Evolutionary conservation across 2,329 filamentous ascomycete species (phyloP), one percentile per base, ranked within the genome.

Genomic region (Ceratocystis eucalypticola): DNA sequence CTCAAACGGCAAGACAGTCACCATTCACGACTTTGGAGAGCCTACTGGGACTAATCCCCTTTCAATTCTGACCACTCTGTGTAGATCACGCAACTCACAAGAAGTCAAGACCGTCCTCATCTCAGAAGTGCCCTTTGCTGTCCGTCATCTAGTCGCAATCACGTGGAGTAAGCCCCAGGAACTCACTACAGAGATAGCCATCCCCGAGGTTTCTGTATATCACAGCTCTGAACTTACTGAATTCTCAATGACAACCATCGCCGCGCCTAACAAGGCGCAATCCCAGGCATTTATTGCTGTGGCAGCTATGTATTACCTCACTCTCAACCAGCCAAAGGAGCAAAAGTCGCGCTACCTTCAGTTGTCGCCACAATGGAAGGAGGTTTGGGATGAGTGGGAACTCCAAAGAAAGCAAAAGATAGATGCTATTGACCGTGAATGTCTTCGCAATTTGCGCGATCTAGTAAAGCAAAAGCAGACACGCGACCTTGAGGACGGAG

Each of bases 211-310:
- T 12, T 61, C 33, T 5, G 59, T 67, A 12, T 68, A 67, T 15
- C 77, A 82, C 4, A 80, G 76, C 20, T 78, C 79, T 44, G 61
- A 61, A 15, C 64, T 68, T 10, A 84, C 87, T 28, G 83, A 78
- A 10, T 85, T 94, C 70, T 88, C 86, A 53, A 96, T 96, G 88
- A 80, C 77, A 3, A 80, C 81, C 0, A 76, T 95, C 55, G 88
- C 91, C 10, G 88, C 91, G 0, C 84, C 91, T 0, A 88, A 91
- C 65, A 71, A 80, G 12, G 85, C 86, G 69, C 92, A 99, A 73
- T 95, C 94, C 5, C 92, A 97, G 74, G 87, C 87, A 1, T 97
- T 87, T 71, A 82, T 94, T 53, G 89, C 91, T 5, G 96, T 91
- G 0, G 80, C 84, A 12, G 90, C 88, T 1, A 77, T 99, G 1